Percentiles rank a stretch among this genome's conserved stretches.
Evolutionary conservation across 805 yeast genomes (phyloP).

Genomic region (Babjeviella inositovora): DNA sequence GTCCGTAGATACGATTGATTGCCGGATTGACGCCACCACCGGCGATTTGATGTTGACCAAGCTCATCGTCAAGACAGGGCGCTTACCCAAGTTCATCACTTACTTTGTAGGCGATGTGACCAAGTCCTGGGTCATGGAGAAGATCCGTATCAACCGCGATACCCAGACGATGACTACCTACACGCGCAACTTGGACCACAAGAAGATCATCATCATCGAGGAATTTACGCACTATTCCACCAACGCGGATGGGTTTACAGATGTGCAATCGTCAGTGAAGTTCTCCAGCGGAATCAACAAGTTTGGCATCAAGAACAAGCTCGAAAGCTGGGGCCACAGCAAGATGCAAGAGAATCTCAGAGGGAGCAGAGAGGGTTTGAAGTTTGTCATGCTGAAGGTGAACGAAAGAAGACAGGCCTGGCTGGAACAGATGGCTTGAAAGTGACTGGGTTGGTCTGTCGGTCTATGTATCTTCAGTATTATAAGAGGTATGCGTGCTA

Average conservation of each 20-base stretch:
- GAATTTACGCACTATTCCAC: slow-evolving; percentile 51
- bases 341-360: slow-evolving; percentile 53
- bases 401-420: slow-evolving; percentile 12
- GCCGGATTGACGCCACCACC: slow-evolving; percentile 34
- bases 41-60: slow-evolving; percentile 63
- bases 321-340: slow-evolving; percentile 70
- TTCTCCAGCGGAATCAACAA: slow-evolving; percentile 56
- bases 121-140: slow-evolving; percentile 73
- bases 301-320: slow-evolving; percentile 48
- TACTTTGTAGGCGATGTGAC: slow-evolving; percentile 59
- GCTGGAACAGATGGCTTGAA: too few species aligned
- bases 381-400: slow-evolving; percentile 57
- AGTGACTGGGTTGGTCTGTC: too few species aligned
- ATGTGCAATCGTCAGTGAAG: slow-evolving; percentile 42
- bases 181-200: slow-evolving; percentile 75
- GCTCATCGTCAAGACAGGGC: slow-evolving; percentile 62
- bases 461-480: too few species aligned
- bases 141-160: slow-evolving; percentile 53
- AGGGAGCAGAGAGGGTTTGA: slow-evolving; percentile 57
- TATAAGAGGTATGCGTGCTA: too few species aligned
- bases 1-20: slow-evolving; percentile 63
- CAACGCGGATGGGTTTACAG: slow-evolving; percentile 14
- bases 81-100: slow-evolving; percentile 64
- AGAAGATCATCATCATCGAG: slow-evolving; percentile 60
- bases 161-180: slow-evolving; percentile 42